Base-by-base conservation (phyloP, 2,329 filamentous ascomycete genomes). In the Fusarium circinatum region DNA sequence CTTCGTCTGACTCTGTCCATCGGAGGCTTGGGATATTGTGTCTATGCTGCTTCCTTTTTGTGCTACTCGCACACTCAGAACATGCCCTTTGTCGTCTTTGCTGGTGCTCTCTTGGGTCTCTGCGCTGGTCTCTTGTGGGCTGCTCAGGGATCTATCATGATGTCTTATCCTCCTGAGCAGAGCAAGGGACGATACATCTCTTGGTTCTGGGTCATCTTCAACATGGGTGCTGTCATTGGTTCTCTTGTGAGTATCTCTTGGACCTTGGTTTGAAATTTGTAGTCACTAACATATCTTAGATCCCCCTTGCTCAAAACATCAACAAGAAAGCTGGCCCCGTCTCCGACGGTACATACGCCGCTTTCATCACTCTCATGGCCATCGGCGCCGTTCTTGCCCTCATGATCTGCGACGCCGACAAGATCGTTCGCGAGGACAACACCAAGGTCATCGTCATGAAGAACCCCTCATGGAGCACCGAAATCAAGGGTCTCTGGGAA, bases 181-280 rank as follows among this genome's bases (percentile, higher is more conserved):
- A 89, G 90, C 73, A 98, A 98, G 86, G 95, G 95, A 49, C 91
- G 92, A 68, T 98, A 95, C 82, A 97, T 98, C 81, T 93, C 93
- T 69, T 91, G 91, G 85, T 98, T 98, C 84, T 98, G 95, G 95
- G 91, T 95, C 81, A 97, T 98, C 79, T 98, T 98, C 88, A 98
- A 98, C 83, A 83, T 95, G 67, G 95, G 95, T 76, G 95, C 91
- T 78, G 95, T 98, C 70, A 94, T 98, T 81, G 95, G 95, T 71
- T 91, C 92, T 78, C 83, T 92, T 77, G 84, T 87, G 79, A 77
- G 84, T 80, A 62, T n/a, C 30, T 30, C 24, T 28, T n/a, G 5
- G 38, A 45, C n/a, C 28, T 41, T 15, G 42, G 8, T 5, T 57
- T 22, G 24, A 20, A 30, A 9, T 28, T 34, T 39, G 13, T 3